Conservation (phyloP, 306 rosid genomes). For the Malus sieversii region DNA sequence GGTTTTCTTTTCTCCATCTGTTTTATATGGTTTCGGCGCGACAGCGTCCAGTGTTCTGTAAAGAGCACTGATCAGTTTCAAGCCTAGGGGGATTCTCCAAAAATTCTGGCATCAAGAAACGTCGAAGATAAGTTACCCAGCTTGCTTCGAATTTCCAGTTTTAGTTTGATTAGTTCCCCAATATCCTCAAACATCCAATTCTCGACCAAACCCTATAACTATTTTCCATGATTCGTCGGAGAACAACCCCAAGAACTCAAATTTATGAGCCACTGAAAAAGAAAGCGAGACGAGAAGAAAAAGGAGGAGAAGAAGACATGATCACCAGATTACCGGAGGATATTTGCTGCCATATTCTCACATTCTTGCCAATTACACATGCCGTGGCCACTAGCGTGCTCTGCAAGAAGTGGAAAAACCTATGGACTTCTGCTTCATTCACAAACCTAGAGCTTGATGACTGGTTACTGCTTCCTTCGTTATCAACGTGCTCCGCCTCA, state of each 20-base stretch:
- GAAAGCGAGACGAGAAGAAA: background rate
- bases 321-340: constrained; percentile 23
- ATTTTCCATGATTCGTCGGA: background rate
- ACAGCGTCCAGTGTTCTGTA: no score
- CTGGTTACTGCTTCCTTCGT: background rate
- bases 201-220: background rate
- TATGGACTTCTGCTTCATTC: constrained; percentile 14
- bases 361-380: constrained; percentile 25
- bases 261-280: background rate
- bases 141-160: no score
- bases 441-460: constrained; percentile 16
- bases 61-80: no score
- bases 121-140: no score
- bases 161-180: no score
- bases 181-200: no score
- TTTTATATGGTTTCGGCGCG: no score
- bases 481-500: background rate
- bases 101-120: no score
- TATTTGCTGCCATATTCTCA: constrained; percentile 28
- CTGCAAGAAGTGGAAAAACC: constrained; percentile 25
- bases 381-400: constrained; percentile 25
- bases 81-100: no score
- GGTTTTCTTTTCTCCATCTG: no score
- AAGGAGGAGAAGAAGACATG: constrained; percentile 5
- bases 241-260: background rate